Evolutionary conservation across 1,284 basidiomycete genomes (phyloP), one percentile per base, ranked within the genome.

Genomic region (Puccinia novopanici): DNA sequence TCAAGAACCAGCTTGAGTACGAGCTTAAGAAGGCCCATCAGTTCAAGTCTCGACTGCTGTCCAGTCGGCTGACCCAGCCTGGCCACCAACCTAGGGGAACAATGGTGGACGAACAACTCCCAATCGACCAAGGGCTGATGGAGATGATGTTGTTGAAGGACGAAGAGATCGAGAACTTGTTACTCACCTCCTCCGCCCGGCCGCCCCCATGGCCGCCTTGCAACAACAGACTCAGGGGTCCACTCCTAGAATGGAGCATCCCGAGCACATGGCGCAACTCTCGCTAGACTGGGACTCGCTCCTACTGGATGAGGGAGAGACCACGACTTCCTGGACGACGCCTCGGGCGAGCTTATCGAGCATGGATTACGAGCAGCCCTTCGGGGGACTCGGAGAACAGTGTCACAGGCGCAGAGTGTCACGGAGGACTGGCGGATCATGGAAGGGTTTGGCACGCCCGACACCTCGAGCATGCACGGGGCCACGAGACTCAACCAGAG

Each of bases 91-190:
- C 37, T 37, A 50, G 37, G 34, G n/a, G 54, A 15, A n/a, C 45
- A 12, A 4, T 6, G 10, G 13, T 50, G 8, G 27, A 13, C 70
- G 30, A 24, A 27, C 70, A 72, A 48, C 10, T 3, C 19, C 45
- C 45, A 34, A 74, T 27, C 72, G 67, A 68, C 48, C n/a, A 68
- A 27, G 67, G 57, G 13, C 57, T 75, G 30, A 50, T 75, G n/a
- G 74, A 59, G 48, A 34, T 75, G 42, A 75, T n/a, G n/a, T n/a
- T 75, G 37, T 50, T 75, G 10, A 45, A 75, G 30, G 74, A 75
- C 13, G 74, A 75, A 19, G 72, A 74, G 59, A 55, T 74, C 45
- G 70, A 72, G 17, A 48, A 71, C 68, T 42, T 71, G 2, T 50
- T 71, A 52, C 52, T 54, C 52, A 8, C 42, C 42, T 30, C 45